Base-by-base conservation (phyloP, 2,329 filamentous ascomycete genomes). In the Penicillium sp. region DNA sequence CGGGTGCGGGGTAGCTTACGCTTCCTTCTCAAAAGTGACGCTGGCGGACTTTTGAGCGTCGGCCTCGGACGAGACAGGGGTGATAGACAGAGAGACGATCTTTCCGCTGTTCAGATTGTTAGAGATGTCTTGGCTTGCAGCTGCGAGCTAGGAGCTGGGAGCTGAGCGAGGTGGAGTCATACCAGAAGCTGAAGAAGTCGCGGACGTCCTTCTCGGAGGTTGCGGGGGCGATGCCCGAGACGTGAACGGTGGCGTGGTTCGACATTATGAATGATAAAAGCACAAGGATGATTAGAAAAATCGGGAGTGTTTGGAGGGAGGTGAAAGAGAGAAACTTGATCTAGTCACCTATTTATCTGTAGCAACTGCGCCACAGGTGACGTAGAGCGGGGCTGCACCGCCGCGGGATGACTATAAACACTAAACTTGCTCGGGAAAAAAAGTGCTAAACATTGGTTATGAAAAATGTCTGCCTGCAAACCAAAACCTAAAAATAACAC, bases 161-260 rank as follows among this genome's bases (percentile, higher is more conserved):
- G 18, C 45, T 21, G 21, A 21, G n/a, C 42, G 21, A n/a, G n/a
- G 42, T 43, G 42, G 67, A 12, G 23, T 84, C 24, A 71, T 81
- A 93, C 90, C 84, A 86, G 75, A 97, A 97, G 80, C 88, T 94
- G 81, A 99, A 99, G 82, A 99, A 99, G 71, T 96, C 92, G 69
- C 85, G 85, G 66, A 99, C 86, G 76, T 97, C 91, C 77, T 92
- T 87, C 76, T 99, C 91, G 63, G 83, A 85, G 52, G 93, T 96
- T 71, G 86, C 77, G 58, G 80, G 72, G 63, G 89, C 85, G 76
- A 99, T 96, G 79, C 94, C 92, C 77, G 89, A 88, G 67, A 97
- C 92, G 77, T 92, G 79, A 60, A 96, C 90, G 46, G 88, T 93
- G 65, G 77, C 82, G 65, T 76, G 62, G 47, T 62, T 71, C 66